Evolutionary conservation across 2,329 filamentous ascomycete species (phyloP), one percentile per base, ranked within the genome.

Genomic region (Pezicula radicicola): DNA sequence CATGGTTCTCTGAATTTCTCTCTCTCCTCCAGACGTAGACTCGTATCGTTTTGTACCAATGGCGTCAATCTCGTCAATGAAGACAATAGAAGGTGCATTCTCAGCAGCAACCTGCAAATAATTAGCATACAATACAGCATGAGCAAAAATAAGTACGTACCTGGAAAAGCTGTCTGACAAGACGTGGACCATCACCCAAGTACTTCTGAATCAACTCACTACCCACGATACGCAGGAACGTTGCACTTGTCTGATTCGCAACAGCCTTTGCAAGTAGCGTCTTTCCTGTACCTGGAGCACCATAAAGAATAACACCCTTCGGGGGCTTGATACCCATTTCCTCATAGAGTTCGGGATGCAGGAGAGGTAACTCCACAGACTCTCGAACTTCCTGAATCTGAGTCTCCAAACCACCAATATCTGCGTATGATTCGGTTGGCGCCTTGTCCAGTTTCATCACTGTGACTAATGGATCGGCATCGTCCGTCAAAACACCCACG

Each of bases 271-370:
- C 94, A 52, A 99, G 78, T 3, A 97, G 78, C 5, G 92, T 97
- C 77, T 97, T 99, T 72, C 94, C 94, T 8, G 94, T 99, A 72
- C 94, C 94, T 0, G 94, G 94, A 5, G 91, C 91, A 75, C 94
- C 94, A 70, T 99, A 99, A 25, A 99, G 86, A 66, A 99, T 99
- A 63, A 99, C 94, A 80, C 94, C 94, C 81, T 99, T 99, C 55
- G 94, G 94, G 4, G 94, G 94, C 74, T 99, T 99, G 80, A 99
- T 97, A 67, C 94, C 94, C 94, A 99, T 99, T 77, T 99, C 94
- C 72, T 99, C 94, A 73, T 99, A 99, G 48, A 99, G 77, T 73
- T 99, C 94, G 0, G 94, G 94, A 69, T 99, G 94, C 54, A 99
- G 79, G 57, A 99, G 78, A 5, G 94, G 94, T 64, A 99, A 74